A percentile compares a stretch with the other conserved stretches of the same genome.
These are phyloP conservation scores for Rhododendron ferrugineum DNA, from an alignment of 148 eudicot genomes.

Conservation along the genomic window DNA sequence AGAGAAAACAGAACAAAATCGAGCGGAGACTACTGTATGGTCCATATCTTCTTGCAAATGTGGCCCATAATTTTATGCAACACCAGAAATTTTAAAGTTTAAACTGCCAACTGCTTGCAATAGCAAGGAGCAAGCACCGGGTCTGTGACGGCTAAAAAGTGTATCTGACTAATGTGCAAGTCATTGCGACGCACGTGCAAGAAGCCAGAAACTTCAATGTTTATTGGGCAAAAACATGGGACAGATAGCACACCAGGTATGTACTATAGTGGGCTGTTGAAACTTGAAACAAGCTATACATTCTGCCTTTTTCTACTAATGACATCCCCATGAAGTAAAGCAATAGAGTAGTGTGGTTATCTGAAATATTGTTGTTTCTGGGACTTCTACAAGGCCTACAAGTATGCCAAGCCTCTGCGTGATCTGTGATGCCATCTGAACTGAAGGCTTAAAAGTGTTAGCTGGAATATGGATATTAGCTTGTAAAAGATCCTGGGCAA, in stretches of 20 bases:
- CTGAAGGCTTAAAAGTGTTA: slow-evolving; percentile 2
- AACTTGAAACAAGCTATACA: not conserved
- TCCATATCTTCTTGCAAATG: not conserved
- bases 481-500: not conserved
- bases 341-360: not conserved
- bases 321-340: not conserved
- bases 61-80: not conserved
- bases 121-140: not conserved
- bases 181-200: not conserved
- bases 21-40: not conserved
- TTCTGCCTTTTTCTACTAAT: not conserved
- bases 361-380: not conserved
- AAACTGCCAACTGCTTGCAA: not conserved
- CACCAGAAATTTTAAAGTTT: not conserved
- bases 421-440: slow-evolving; percentile 3
- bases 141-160: not conserved
- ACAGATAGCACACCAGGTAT: not conserved
- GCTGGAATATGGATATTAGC: not conserved
- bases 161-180: not conserved
- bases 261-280: not conserved
- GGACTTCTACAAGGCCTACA: not conserved
- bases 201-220: not conserved
- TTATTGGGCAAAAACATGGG: not conserved
- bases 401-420: not conserved
- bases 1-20: not conserved